Evolutionary conservation across 129 eudicot species (phyloP).

Genomic region (Flaveria linearis): DNA sequence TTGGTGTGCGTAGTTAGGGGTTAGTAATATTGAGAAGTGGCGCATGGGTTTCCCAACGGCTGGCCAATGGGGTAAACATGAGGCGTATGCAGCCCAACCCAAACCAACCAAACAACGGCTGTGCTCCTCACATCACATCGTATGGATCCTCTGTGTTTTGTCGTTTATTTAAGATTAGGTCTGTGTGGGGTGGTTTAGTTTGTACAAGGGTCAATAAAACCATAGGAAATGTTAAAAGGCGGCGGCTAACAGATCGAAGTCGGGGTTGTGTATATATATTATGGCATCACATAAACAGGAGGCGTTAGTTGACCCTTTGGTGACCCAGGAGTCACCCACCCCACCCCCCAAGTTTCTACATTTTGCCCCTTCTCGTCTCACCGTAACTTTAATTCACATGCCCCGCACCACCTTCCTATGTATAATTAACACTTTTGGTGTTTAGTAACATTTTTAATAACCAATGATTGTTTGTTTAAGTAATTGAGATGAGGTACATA

Average conservation of each 20-base stretch:
- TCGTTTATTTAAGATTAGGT: constrained; percentile 14
- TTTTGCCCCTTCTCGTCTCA: constrained; percentile 12
- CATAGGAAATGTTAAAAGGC: constrained; percentile 11
- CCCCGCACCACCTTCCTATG: not conserved
- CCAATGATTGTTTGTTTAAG: too few species aligned
- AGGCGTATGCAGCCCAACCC: not conserved
- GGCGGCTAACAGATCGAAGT: too few species aligned
- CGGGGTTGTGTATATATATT: not conserved
- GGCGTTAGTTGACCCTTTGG: constrained; percentile 23
- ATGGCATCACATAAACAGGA: constrained; percentile 17
- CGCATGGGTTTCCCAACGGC: constrained; percentile 22
- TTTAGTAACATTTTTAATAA: not conserved
- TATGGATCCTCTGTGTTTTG: not conserved
- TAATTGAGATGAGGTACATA: too few species aligned
- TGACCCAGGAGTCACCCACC: constrained; percentile 6
- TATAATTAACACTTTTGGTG: not conserved
- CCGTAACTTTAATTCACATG: constrained; percentile 15
- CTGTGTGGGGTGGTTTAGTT: constrained; percentile 10
- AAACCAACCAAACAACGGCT: not conserved
- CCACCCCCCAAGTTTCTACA: not conserved
- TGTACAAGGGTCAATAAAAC: constrained; percentile 8
- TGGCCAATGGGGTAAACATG: constrained; percentile 24
- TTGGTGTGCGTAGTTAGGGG: not conserved
- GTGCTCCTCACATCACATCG: not conserved
- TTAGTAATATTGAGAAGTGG: constrained; percentile 22